These are phyloP conservation scores for Tetracladium setigerum DNA, from an alignment of 495 filamentous ascomycete species.

Conservation along the genomic window DNA sequence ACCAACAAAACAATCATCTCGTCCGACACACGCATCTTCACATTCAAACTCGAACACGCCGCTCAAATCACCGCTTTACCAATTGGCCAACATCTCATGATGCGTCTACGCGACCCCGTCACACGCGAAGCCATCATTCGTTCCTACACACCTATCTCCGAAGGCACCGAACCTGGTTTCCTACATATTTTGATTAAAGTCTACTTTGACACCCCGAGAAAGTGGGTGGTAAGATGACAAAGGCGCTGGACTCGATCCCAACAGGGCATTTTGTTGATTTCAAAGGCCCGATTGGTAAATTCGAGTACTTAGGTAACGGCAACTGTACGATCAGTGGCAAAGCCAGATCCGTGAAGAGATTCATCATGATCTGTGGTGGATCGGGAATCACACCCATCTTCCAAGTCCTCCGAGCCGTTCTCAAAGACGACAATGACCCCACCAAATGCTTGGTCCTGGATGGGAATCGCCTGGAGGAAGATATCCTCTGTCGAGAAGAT, in stretches of 20 bases:
- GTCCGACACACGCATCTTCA: constrained; percentile 77
- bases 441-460: constrained; percentile 67
- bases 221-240: constrained; percentile 81
- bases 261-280: constrained; percentile 69
- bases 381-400: constrained; percentile 89
- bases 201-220: constrained; percentile 55
- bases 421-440: constrained; percentile 40
- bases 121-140: constrained; percentile 70
- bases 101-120: constrained; percentile 66
- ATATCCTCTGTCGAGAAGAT: constrained; percentile 77
- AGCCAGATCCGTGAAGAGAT: constrained; percentile 51
- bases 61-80: constrained; percentile 72
- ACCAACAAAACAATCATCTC: constrained; percentile 59
- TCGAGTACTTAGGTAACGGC: constrained; percentile 70
- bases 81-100: constrained; percentile 82
- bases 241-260: constrained; percentile 65
- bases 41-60: constrained; percentile 68
- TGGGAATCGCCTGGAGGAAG: constrained; percentile 72
- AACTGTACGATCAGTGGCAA: constrained; percentile 53
- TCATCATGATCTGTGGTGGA: constrained; percentile 88
- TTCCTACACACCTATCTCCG: constrained; percentile 82
- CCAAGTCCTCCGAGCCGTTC: constrained; percentile 73
- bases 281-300: constrained; percentile 87
- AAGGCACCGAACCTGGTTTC: constrained; percentile 48
- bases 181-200: constrained; percentile 79